A percentile compares a stretch with the other conserved stretches of the same genome.
Evolutionary conservation across 2,329 filamentous ascomycete genomes (phyloP).

Genomic region (Geosmithia putterillii): DNA sequence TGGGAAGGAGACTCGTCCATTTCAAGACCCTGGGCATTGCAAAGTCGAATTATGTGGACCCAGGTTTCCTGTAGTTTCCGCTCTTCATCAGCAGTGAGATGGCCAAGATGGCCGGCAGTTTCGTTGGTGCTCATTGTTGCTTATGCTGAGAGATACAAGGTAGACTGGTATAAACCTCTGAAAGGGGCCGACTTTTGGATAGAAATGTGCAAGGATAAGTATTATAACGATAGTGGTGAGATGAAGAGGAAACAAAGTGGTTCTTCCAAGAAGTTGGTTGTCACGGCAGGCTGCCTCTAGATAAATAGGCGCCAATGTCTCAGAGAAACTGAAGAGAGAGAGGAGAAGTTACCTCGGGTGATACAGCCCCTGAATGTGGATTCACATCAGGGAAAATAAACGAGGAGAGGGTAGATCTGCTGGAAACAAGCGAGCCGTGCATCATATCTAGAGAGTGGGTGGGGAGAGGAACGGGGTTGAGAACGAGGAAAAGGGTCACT

Average conservation of each 20-base stretch:
- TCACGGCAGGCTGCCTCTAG: background rate
- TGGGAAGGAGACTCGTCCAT: background rate
- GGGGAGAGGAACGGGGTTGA: background rate
- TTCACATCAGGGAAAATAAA: background rate
- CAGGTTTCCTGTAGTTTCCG: slow-evolving; percentile 11
- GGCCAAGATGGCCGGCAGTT: background rate
- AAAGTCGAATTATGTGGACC: slow-evolving; percentile 9
- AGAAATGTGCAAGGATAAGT: background rate
- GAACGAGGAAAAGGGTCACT: background rate
- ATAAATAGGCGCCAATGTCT: background rate
- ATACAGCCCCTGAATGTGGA: background rate
- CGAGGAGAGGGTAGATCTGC: background rate
- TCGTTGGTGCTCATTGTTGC: background rate
- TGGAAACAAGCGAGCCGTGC: background rate
- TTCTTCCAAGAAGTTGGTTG: background rate
- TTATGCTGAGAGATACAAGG: background rate
- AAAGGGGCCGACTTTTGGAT: background rate
- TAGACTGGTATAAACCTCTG: background rate
- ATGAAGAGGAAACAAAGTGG: background rate
- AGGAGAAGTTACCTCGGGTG: background rate
- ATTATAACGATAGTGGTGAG: background rate
- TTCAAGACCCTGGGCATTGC: slow-evolving; percentile 6
- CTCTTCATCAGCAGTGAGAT: slow-evolving; percentile 10
- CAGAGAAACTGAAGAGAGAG: background rate
- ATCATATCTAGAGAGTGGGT: background rate